Evolutionary conservation across 2,329 filamentous ascomycete species (phyloP), one percentile per base, ranked within the genome.

Genomic region (Pseudogymnoascus sp.): DNA sequence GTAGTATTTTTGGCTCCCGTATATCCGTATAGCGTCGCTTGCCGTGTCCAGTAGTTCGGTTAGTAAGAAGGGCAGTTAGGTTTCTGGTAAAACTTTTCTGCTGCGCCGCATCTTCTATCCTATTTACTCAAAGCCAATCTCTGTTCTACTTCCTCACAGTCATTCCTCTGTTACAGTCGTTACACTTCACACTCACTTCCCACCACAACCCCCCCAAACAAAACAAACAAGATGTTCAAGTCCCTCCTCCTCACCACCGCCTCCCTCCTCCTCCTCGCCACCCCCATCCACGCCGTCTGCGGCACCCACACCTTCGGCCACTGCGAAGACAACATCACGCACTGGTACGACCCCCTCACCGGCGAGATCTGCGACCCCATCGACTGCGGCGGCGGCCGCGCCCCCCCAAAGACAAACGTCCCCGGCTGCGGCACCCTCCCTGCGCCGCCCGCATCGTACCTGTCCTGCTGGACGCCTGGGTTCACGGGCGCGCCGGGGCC

Each of bases 301-400:
- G 33, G 28, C 33, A 44, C 26, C n/a, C 28, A 38, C 28, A 61
- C 35, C 60, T 61, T 61, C 35, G 42, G 36, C 35, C 23, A 31
- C 60, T 62, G 60, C 33, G 65, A 62, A 38, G 68, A 68, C 61
- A 60, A 35, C 1, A 69, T 63, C 57, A 62, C 66, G 10, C 66
- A 68, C 62, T 69, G 64, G 63, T 69, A 65, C 61, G 64, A 67
- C 61, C 68, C 68, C 3, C 36, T 36, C 13, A 69, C 64, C 1
- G 68, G 68, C 42, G 67, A 67, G 61, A 63, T 69, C 36, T 69
- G 68, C 63, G 68, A 69, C 50, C 64, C 64, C 5, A 62, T 69
- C 21, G 65, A 69, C 62, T 69, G 68, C 42, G 68, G 68, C 26
- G 68, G 68, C 44, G 68, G 57, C 57, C 57, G 57, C 31, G 57